Evolutionary conservation across 2,329 filamentous ascomycete species (phyloP), one percentile per base, ranked within the genome.

Genomic region (Penicillium rolfsii): DNA sequence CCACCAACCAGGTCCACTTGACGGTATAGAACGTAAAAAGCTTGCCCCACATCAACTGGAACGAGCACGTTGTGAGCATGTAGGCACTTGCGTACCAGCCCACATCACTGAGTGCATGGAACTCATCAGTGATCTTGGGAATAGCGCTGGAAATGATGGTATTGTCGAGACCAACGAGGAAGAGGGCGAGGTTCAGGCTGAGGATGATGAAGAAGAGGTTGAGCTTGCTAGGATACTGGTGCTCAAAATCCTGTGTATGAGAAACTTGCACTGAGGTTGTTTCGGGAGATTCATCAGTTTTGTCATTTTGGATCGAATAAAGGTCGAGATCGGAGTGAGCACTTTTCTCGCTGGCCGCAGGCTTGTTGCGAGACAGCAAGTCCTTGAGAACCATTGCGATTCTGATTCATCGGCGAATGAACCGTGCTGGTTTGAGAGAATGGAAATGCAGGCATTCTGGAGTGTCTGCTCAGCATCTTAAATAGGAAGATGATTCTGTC

Each of bases 31-130:
- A 70, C 3, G 66, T 72, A 57, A 76, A 78, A 1, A 78, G 45
- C 57, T 73, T 72, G 19, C 76, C 77, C 48, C 73, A 76, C 2
- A 74, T 60, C 1, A 77, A 68, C 40, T 76, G 73, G 26, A 78
- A 75, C 1, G 75, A 71, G 57, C 71, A 74, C 16, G 66, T 71
- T 1, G 77, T 75, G 7, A 81, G 65, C 4, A 77, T 67, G 57
- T 77, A 78, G 2, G 75, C 70, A 28, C 70, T 74, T 14, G 74
- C 74, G 57, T 81, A 81, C 79, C 80, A 82, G 40, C 76, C 76
- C 4, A 81, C 68, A 56, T 81, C 77, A 11, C 73, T 64, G n/a
- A 78, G 65, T 14, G 75, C 73, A 41, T 79, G 62, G 61, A 81
- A 81, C 8, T 79, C 67, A 56, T 79, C 68, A 0, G 79, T 78